Percentiles rank a stretch among this genome's conserved stretches.
phyloP scores from a whole-genome alignment of 1,284 basidiomycete species.

The Rhodotorula sp. region DNA sequence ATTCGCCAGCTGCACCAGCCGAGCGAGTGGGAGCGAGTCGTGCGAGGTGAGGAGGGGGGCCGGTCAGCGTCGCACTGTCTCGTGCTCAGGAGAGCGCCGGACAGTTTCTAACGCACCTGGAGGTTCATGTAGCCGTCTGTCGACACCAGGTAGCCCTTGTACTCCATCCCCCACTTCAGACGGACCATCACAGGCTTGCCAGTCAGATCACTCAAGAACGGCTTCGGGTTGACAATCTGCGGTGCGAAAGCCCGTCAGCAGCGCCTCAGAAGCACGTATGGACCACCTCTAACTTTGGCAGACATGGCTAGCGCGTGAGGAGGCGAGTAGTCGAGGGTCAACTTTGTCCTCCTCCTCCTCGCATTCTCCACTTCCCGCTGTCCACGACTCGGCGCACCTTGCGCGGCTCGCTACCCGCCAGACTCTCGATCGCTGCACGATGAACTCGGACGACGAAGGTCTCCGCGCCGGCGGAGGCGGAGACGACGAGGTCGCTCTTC shows the following conservation, averaged over 20 bases:
- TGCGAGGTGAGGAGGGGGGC: background rate
- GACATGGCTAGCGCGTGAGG: slow-evolving; percentile 20
- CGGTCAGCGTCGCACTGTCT: background rate
- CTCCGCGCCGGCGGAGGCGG: slow-evolving; percentile 57
- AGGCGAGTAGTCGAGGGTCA: too few relatives aligned
- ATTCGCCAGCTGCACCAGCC: slow-evolving; percentile 73
- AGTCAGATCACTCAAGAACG: slow-evolving; percentile 96
- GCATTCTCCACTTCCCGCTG: background rate
- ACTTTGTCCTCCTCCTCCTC: background rate
- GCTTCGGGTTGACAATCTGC: slow-evolving; percentile 94
- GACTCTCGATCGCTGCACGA: background rate
- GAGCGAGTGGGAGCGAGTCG: slow-evolving; percentile 5
- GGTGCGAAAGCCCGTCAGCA: background rate
- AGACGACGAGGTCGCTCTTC: slow-evolving; percentile 91
- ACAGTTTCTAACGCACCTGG: slow-evolving; percentile 60
- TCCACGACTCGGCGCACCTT: background rate
- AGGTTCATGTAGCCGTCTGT: slow-evolving; percentile 99
- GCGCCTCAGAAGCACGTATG: background rate
- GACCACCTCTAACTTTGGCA: slow-evolving; percentile 8
- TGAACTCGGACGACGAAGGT: slow-evolving; percentile 61
- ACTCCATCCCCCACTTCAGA: slow-evolving; percentile 98
- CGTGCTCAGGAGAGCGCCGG: background rate
- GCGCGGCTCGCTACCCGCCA: background rate
- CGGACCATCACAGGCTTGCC: slow-evolving; percentile 91
- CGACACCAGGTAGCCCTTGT: slow-evolving; percentile 97